Conservation (phyloP, 179 eudicot genomes). For the Beta lomatogona region DNA sequence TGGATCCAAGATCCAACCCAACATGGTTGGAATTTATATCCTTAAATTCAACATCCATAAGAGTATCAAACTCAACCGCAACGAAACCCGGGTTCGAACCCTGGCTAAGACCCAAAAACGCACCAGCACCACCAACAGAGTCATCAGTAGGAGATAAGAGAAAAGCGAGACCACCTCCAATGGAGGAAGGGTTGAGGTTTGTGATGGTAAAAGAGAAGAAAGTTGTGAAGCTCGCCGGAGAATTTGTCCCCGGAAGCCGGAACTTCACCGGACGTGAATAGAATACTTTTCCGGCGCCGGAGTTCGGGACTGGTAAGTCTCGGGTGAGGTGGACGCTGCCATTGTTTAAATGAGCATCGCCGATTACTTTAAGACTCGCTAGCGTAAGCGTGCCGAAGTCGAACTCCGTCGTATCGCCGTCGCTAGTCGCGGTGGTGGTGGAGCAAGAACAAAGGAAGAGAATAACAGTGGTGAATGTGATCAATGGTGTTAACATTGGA, state of each 20-base stretch:
- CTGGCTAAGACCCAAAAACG: slow-evolving; percentile 38
- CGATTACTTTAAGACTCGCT: slow-evolving; percentile 61
- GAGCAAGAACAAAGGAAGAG: background rate
- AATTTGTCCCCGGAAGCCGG: slow-evolving; percentile 37
- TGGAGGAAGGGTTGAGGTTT: slow-evolving; percentile 75
- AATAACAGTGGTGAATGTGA: slow-evolving; percentile 21
- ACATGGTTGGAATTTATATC: slow-evolving; percentile 88
- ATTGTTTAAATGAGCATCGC: slow-evolving; percentile 77
- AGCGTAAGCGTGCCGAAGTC: slow-evolving; percentile 72
- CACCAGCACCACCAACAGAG: slow-evolving; percentile 60
- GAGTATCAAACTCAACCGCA: slow-evolving; percentile 77
- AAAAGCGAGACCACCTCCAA: slow-evolving; percentile 86
- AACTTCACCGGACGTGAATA: slow-evolving; percentile 59
- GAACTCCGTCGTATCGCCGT: slow-evolving; percentile 44
- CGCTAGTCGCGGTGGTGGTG: background rate
- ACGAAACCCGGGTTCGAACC: slow-evolving; percentile 38
- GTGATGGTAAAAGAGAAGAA: slow-evolving; percentile 68
- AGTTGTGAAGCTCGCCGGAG: slow-evolving; percentile 59
- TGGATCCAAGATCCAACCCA: slow-evolving; percentile 70
- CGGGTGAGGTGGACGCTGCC: slow-evolving; percentile 61
- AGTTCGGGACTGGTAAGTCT: slow-evolving; percentile 75
- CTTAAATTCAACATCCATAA: slow-evolving; percentile 71
- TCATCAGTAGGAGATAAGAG: slow-evolving; percentile 57
- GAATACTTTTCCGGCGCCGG: slow-evolving; percentile 67
- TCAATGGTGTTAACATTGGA: slow-evolving; percentile 12